Evolutionary conservation across 2,329 filamentous ascomycete genomes (phyloP).

Genomic region (Curvularia eragrostidis): DNA sequence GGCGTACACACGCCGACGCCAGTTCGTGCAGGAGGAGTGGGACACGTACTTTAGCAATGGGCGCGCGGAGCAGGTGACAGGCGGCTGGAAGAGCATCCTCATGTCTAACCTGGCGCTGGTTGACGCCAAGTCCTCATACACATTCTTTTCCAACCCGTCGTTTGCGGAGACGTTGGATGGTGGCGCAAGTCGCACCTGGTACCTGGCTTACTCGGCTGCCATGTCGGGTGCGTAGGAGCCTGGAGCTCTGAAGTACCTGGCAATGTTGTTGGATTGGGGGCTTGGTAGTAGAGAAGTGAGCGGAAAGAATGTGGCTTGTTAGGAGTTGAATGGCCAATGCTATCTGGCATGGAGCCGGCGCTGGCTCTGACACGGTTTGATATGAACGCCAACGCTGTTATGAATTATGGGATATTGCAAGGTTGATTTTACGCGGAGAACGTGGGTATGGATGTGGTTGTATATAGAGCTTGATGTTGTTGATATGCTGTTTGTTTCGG

Average conservation of each 20-base stretch:
- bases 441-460: neutral
- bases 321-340: neutral
- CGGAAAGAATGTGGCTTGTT: neutral
- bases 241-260: neutral
- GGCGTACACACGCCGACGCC: slow-evolving; percentile 69
- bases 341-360: neutral
- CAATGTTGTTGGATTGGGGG: neutral
- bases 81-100: slow-evolving; percentile 86
- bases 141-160: slow-evolving; percentile 71
- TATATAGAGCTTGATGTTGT: neutral
- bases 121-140: slow-evolving; percentile 72
- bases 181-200: slow-evolving; percentile 65
- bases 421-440: neutral
- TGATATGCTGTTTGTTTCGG: neutral
- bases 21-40: slow-evolving; percentile 75
- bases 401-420: neutral
- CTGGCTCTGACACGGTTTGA: neutral
- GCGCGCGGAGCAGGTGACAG: slow-evolving; percentile 68
- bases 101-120: slow-evolving; percentile 83
- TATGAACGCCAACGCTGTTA: neutral
- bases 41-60: slow-evolving; percentile 75
- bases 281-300: neutral
- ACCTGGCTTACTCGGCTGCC: slow-evolving; percentile 47
- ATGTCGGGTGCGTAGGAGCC: slow-evolving; percentile 24
- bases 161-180: slow-evolving; percentile 81